These are phyloP conservation scores for Fusarium beomiforme DNA, from an alignment of 2,329 filamentous ascomycete genomes.

Conservation along the genomic window DNA sequence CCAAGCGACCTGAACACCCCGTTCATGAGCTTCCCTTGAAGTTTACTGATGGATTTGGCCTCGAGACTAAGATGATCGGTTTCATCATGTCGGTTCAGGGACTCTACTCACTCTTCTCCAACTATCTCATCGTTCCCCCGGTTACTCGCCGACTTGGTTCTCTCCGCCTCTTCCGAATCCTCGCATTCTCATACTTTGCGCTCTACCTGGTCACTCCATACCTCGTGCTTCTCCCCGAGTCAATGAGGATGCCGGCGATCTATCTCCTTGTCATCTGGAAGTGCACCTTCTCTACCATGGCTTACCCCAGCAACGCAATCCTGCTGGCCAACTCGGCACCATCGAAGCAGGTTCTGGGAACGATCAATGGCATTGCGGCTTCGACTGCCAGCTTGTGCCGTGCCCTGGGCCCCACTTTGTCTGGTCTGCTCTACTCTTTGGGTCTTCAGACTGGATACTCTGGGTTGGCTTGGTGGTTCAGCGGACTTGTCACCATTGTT, in stretches of 20 bases:
- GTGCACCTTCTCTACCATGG: conserved; percentile 89
- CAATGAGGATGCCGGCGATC: conserved; percentile 76
- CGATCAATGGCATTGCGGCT: conserved; percentile 91
- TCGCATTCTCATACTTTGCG: conserved; percentile 84
- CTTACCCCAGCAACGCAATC: conserved; percentile 90
- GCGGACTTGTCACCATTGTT: conserved; percentile 76
- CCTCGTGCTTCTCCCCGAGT: conserved; percentile 81
- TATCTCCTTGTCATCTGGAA: conserved; percentile 87
- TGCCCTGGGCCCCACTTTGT: conserved; percentile 88
- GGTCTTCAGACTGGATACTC: conserved; percentile 85
- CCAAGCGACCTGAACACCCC: conserved; percentile 61
- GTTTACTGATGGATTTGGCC: conserved; percentile 86
- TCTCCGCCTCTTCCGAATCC: conserved; percentile 82
- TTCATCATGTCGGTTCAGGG: conserved; percentile 90
- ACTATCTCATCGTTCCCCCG: conserved; percentile 84
- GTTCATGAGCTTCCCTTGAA: conserved; percentile 79
- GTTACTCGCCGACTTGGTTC: conserved; percentile 80
- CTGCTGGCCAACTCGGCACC: conserved; percentile 90
- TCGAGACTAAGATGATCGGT: conserved; percentile 85
- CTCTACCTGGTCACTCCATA: conserved; percentile 92
- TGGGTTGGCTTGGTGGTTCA: conserved; percentile 93
- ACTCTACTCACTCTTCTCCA: conserved; percentile 86
- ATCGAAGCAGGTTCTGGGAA: conserved; percentile 84
- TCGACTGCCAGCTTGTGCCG: conserved; percentile 90
- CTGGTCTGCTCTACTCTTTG: conserved; percentile 83